These are phyloP conservation scores for Pseudonitzschia delicatissima DNA, from an alignment of 108 stramenopile species.

Conservation along the genomic window DNA sequence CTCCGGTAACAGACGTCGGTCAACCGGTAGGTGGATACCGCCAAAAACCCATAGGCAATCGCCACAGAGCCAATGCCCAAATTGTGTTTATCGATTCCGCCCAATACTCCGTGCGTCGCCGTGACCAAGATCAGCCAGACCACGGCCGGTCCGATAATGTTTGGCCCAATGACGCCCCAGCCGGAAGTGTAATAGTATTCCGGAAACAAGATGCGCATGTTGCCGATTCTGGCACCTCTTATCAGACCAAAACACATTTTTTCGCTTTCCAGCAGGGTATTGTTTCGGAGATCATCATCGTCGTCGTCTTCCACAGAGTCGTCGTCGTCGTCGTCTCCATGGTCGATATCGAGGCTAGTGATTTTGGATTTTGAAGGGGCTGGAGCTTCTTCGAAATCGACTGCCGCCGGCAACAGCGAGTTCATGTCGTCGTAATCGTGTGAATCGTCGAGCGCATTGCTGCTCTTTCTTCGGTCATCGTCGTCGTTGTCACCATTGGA, in stretches of 20 bases:
- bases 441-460: neutral
- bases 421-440: conserved; percentile 17
- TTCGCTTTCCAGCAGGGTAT: neutral
- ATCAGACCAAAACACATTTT: conserved; percentile 11
- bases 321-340: neutral
- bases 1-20: conserved; percentile 55
- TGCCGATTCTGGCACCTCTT: conserved; percentile 31
- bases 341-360: neutral
- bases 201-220: conserved; percentile 60
- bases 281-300: neutral
- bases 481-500: neutral
- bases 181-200: conserved; percentile 40
- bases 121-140: conserved; percentile 42
- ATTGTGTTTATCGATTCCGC: conserved; percentile 18
- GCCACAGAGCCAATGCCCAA: conserved; percentile 42
- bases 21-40: conserved; percentile 33
- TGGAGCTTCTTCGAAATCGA: neutral
- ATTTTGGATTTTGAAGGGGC: neutral
- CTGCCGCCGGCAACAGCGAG: conserved; percentile 8
- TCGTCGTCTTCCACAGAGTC: neutral
- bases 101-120: conserved; percentile 50
- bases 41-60: conserved; percentile 53
- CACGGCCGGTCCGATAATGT: conserved; percentile 70
- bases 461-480: neutral
- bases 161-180: conserved; percentile 77